These are phyloP conservation scores for Alternaria panax DNA, from an alignment of 2,329 filamentous ascomycete species.

Conservation along the genomic window DNA sequence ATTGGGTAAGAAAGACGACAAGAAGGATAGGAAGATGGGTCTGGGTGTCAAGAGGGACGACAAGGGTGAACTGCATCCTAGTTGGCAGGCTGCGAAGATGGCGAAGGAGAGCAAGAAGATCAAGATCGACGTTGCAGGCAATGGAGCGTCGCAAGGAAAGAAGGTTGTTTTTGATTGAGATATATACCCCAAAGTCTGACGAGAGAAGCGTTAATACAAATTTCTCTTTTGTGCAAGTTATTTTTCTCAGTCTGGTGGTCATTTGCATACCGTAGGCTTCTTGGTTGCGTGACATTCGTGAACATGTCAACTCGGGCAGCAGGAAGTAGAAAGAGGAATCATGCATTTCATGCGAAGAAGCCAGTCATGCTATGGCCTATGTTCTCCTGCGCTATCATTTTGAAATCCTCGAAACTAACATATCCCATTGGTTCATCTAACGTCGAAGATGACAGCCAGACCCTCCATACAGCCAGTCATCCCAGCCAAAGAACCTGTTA, in stretches of 20 bases:
- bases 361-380: background rate
- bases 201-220: background rate
- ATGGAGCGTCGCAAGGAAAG: slow-evolving; percentile 62
- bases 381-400: background rate
- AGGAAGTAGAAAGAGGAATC: no score
- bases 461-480: background rate
- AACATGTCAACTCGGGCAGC: background rate
- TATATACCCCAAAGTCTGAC: slow-evolving; percentile 17
- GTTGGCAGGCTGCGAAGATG: slow-evolving; percentile 69
- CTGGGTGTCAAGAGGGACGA: slow-evolving; percentile 56
- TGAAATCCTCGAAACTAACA: background rate
- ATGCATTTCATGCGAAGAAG: background rate
- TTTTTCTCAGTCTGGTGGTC: rapidly evolving
- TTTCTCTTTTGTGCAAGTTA: background rate
- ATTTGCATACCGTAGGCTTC: background rate
- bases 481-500: background rate
- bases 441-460: background rate
- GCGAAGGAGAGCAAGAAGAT: slow-evolving; percentile 64
- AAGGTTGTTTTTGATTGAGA: slow-evolving; percentile 67
- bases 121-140: slow-evolving; percentile 40
- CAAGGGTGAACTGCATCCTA: slow-evolving; percentile 66
- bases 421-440: background rate
- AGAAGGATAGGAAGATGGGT: slow-evolving; percentile 43
- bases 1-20: slow-evolving; percentile 21
- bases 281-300: background rate